Base-by-base conservation (phyloP, 208 protist species). In the Leptomonas pyrrhocoris region DNA sequence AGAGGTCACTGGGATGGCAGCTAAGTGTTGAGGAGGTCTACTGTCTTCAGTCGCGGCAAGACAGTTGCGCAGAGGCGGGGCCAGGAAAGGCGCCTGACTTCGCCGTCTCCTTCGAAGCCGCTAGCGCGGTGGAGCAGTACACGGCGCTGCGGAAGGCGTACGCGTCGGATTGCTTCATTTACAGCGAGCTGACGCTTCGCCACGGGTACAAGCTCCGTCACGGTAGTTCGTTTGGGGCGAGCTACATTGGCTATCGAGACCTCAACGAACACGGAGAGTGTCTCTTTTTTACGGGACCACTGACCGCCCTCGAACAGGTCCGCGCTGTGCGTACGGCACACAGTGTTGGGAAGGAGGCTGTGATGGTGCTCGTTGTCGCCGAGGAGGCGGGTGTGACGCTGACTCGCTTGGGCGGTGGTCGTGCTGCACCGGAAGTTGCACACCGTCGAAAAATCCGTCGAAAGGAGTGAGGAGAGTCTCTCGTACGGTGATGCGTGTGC, bases 21-120 rank as follows among this genome's bases (percentile, higher is more conserved):
- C 62, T 92, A 9, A 87, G 86, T 40, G 78, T 92, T 23, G 86
- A 92, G 65, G 86, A 92, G 57, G 30, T 92, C 30, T 48, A 78
- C 25, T 82, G 74, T 27, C 61, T 92, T 40, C 42, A 53, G 12
- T 27, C 31, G 19, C 2, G 31, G 12, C 11, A 12, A 21, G 13
- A 5, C 7, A 23, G 6, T 27, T 9, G 2, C 57, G 36, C 25
- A 13, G 60, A 4, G 23, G 23, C 46, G 42, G 23, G 23, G 30
- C 19, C 42, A 13, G 28, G 8, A 18, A 54, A 8, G 38, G 28
- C 38, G n/a, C 19, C 30, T 16, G 54, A 38, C 34, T 3, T 74
- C 40, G 34, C 34, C 38, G 53, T 90, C 19, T 34, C 42, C 9
- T 90, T 90, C 69, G 45, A 21, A 15, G 71, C 51, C 7, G 42